Evolutionary conservation across 192 early-diverging fungal species (phyloP).

Genomic region (Backusella tuberculispora): DNA sequence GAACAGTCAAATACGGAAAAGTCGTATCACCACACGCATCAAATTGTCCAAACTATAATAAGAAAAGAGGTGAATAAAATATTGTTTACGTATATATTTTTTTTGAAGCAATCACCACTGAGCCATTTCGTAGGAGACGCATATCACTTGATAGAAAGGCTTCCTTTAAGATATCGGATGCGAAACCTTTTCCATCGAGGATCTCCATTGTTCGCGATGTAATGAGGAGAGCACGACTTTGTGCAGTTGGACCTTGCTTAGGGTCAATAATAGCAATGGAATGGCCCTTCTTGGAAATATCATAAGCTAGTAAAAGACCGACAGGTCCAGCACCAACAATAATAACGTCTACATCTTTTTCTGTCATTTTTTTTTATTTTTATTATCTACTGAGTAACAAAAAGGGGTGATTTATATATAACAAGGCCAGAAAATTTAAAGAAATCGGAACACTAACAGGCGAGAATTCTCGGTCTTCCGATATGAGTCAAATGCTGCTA

Average conservation of each 20-base stretch:
- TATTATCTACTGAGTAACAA: no score
- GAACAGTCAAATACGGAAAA: constrained; percentile 27
- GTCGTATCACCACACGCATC: constrained; percentile 18
- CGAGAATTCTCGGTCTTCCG: no score
- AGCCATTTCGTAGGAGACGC: not conserved
- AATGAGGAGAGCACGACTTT: constrained; percentile 29
- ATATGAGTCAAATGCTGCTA: no score
- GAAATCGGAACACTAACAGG: no score
- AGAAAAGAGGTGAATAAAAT: not conserved
- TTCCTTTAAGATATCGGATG: not conserved
- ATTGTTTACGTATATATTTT: not conserved
- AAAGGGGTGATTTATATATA: no score
- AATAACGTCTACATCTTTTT: constrained; percentile 20
- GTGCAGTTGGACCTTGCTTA: not conserved
- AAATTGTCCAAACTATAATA: constrained; percentile 5
- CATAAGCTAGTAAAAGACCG: constrained; percentile 27
- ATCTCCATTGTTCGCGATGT: constrained; percentile 32
- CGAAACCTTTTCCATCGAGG: constrained; percentile 5
- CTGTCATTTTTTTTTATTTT: not conserved
- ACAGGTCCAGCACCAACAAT: constrained; percentile 35
- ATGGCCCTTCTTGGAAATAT: constrained; percentile 26
- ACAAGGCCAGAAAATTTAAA: no score
- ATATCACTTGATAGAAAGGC: not conserved
- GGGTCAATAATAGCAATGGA: constrained; percentile 22
- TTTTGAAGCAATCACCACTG: not conserved